Percentiles rank a stretch among this genome's conserved stretches.
Conservation (phyloP, 2,329 filamentous ascomycete genomes). For the Penicillium sp. region DNA sequence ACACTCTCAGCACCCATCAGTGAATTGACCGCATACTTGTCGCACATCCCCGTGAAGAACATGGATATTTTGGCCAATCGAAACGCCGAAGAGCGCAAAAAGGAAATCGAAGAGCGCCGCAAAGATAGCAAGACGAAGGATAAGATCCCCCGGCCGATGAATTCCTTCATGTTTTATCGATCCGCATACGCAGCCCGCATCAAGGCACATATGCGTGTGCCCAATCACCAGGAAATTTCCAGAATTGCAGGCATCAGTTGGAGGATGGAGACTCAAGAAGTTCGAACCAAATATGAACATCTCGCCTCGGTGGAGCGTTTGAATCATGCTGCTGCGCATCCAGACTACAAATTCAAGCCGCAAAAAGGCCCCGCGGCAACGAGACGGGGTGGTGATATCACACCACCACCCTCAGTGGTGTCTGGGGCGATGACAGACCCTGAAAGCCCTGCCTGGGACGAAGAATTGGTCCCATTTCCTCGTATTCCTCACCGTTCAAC, state of each 20-base stretch:
- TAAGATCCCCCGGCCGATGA: constrained; percentile 88
- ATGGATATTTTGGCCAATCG: constrained; percentile 77
- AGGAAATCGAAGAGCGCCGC: constrained; percentile 64
- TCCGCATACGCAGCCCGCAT: constrained; percentile 85
- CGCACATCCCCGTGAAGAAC: constrained; percentile 59
- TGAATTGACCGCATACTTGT: constrained; percentile 31
- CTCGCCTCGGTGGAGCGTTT: constrained; percentile 74
- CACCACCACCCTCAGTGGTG: constrained; percentile 8
- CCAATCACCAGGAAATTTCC: constrained; percentile 92
- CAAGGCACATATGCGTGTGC: constrained; percentile 72
- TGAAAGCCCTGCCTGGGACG: constrained; percentile 36
- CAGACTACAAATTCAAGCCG: constrained; percentile 89
- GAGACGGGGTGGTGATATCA: constrained; percentile 13
- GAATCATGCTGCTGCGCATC: constrained; percentile 80
- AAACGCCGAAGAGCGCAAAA: constrained; percentile 57
- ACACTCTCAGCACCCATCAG: constrained; percentile 24
- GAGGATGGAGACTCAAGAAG: constrained; percentile 67
- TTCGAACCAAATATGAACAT: constrained; percentile 69
- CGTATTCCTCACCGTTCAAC: constrained; percentile 20
- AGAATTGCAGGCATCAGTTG: constrained; percentile 81
- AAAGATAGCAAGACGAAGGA: constrained; percentile 66
- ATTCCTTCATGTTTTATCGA: constrained; percentile 96
- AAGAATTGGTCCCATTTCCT: constrained; percentile 16
- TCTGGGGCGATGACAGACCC: not conserved
- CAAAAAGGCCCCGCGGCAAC: constrained; percentile 55